phyloP scores from a whole-genome alignment of 2,329 filamentous ascomycete species.

The Akanthomyces uredinophilus region DNA sequence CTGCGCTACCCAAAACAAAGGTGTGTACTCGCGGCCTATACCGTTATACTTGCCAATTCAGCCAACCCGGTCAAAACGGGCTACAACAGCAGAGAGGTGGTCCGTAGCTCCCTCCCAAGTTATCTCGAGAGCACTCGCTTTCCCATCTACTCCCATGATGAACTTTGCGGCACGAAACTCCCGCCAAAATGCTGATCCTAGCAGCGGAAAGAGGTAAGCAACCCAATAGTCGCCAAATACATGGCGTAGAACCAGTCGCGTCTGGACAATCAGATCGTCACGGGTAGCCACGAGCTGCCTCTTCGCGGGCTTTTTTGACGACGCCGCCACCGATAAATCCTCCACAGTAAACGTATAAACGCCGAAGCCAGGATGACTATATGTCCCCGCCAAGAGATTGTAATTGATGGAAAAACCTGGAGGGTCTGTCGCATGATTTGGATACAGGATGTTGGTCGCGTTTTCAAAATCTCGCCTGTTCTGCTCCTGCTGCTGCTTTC shows the following conservation, averaged over 20 bases:
- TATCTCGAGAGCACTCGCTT: background rate
- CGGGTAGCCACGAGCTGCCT: background rate
- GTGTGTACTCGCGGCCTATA: background rate
- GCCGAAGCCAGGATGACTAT: slow-evolving; percentile 35
- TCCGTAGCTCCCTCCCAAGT: background rate
- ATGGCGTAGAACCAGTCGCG: background rate
- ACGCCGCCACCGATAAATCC: background rate
- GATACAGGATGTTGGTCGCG: background rate
- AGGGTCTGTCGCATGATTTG: background rate
- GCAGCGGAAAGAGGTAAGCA: background rate
- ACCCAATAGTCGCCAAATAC: background rate
- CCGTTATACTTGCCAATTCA: background rate
- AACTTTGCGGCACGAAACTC: background rate
- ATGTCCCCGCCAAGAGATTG: slow-evolving; percentile 32
- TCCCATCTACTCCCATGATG: background rate
- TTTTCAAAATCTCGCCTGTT: background rate
- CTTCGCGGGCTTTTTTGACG: background rate
- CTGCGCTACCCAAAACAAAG: background rate
- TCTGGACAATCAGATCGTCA: background rate
- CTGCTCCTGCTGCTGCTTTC: background rate
- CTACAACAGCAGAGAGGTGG: background rate
- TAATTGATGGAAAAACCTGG: slow-evolving; percentile 28
- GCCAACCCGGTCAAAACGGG: background rate
- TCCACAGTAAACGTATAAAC: background rate
- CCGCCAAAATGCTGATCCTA: background rate